Evolutionary conservation across 192 early-diverging fungal genomes (phyloP).

Genomic region (Obelidium mucronatum): DNA sequence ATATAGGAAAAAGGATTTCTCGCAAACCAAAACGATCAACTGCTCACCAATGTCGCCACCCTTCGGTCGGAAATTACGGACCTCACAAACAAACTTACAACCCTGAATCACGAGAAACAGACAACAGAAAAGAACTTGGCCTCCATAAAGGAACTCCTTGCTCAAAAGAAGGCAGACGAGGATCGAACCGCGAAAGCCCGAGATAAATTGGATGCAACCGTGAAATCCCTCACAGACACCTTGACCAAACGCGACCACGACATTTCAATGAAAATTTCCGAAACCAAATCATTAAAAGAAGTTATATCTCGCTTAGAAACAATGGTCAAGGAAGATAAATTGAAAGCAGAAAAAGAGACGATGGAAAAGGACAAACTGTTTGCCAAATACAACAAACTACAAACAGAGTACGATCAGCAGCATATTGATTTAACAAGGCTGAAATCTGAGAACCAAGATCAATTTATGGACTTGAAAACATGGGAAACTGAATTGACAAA

Average conservation of each 20-base stretch:
- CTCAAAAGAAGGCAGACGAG: constrained; percentile 59
- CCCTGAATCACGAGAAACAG: constrained; percentile 38
- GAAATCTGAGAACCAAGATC: constrained; percentile 54
- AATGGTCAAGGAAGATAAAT: constrained; percentile 53
- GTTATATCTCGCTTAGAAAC: constrained; percentile 42
- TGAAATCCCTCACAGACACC: constrained; percentile 41
- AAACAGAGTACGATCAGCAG: constrained; percentile 61
- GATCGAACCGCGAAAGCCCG: constrained; percentile 55
- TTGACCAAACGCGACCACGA: constrained; percentile 50
- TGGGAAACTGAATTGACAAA: constrained; percentile 57
- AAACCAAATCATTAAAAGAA: constrained; percentile 46
- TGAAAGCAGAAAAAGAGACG: constrained; percentile 36
- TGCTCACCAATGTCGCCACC: constrained; percentile 25
- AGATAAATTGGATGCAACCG: constrained; percentile 53
- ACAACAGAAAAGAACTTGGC: constrained; percentile 50
- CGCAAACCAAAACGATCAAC: constrained; percentile 36
- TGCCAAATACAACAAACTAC: constrained; percentile 40
- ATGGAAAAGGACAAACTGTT: constrained; percentile 50
- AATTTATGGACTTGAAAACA: constrained; percentile 48
- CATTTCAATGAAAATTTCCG: constrained; percentile 40
- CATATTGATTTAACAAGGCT: constrained; percentile 43
- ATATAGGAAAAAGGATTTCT: constrained; percentile 48
- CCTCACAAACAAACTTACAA: constrained; percentile 32
- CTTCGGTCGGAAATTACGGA: constrained; percentile 46
- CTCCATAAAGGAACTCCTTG: constrained; percentile 59